Base-by-base conservation (phyloP, 2,329 filamentous ascomycete genomes). In the Sporothrix inflata region DNA sequence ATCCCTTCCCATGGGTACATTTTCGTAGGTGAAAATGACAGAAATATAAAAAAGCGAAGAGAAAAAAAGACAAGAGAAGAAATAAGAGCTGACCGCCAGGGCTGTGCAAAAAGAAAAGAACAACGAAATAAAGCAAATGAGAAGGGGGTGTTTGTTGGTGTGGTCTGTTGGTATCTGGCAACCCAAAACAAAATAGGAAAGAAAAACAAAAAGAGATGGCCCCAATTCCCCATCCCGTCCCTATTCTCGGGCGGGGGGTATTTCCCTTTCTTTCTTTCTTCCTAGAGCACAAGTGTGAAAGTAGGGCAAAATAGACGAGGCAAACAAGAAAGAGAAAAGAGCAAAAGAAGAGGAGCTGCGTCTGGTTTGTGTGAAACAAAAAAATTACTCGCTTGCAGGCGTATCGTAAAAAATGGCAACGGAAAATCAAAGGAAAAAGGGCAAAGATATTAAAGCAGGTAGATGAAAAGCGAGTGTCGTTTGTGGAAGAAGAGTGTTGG, bases 131-230 rank as follows among this genome's bases (percentile, higher is more conserved):
- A 55, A 30, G 51, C 45, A 61, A 65, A 40, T 24, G 47, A 24
- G 30, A 69, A 21, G 34, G 24, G 27, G 14, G 38, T 6, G 40
- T 14, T 27, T 47, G 21, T 27, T 47, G 21, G 40, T 38, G 16
- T 21, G 45, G 19, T 67, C 65, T 67, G 65, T 67, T 67, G 65
- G 45, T 67, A 67, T 67, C 45, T 53, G 24, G 65, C 42, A 38
- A 21, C 24, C 38, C 77, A 80, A n/a, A 77, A 76, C 34, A 77
- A 80, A 0, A 77, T 3, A 38, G 19, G 38, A 16, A 77, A 1
- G 76, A 77, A 4, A 69, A 74, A n/a, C 75, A 76, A n/a, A 81
- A 75, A 0, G 72, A 74, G 30, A 34, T 34, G 30, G 30, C 30
- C 30, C 30, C 30, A 3, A 34, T 34, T 34, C 30, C 30, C 30